A percentile compares a stretch with the other conserved stretches of the same genome.
Evolutionary conservation across 1,284 basidiomycete species (phyloP).

Genomic region (Peniophora sp.): DNA sequence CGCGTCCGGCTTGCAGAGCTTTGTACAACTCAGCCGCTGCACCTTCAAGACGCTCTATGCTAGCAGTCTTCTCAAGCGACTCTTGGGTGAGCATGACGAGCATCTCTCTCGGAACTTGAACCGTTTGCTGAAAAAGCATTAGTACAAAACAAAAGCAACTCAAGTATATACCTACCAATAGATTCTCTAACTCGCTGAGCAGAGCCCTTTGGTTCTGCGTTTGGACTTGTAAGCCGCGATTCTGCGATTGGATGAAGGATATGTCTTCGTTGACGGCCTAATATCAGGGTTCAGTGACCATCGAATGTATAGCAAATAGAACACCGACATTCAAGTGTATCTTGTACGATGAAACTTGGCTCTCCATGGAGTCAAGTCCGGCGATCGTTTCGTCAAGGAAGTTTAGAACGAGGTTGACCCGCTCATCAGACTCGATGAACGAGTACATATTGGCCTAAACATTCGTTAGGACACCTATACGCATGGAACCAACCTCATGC

Average conservation of each 20-base stretch:
- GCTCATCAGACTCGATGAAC: constrained; percentile 88
- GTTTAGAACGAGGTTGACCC: constrained; percentile 81
- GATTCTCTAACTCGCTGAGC: constrained; percentile 74
- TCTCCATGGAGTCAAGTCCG: constrained; percentile 84
- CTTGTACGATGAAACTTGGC: constrained; percentile 83
- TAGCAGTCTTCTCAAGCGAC: constrained; percentile 69
- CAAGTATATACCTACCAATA: constrained; percentile 53
- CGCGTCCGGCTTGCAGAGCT: constrained; percentile 85
- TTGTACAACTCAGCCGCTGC: constrained; percentile 92
- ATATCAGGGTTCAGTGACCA: constrained; percentile 7
- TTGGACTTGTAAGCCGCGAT: constrained; percentile 94
- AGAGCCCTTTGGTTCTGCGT: constrained; percentile 91
- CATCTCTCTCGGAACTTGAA: constrained; percentile 79
- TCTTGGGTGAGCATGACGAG: constrained; percentile 79
- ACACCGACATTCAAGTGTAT: constrained; percentile 82
- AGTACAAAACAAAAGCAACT: constrained; percentile 5
- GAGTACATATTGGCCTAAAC: constrained; percentile 91
- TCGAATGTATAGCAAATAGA: background rate
- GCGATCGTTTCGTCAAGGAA: constrained; percentile 82
- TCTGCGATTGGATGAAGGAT: constrained; percentile 91
- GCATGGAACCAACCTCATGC: constrained; percentile 10
- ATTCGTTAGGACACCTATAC: constrained; percentile 4
- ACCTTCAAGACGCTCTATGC: constrained; percentile 75
- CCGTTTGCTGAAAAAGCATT: constrained; percentile 66
- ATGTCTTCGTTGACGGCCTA: constrained; percentile 95